Percentiles rank a stretch among this genome's conserved stretches.
phyloP scores from a whole-genome alignment of 2,329 filamentous ascomycete genomes.

The Fusarium sp. region DNA sequence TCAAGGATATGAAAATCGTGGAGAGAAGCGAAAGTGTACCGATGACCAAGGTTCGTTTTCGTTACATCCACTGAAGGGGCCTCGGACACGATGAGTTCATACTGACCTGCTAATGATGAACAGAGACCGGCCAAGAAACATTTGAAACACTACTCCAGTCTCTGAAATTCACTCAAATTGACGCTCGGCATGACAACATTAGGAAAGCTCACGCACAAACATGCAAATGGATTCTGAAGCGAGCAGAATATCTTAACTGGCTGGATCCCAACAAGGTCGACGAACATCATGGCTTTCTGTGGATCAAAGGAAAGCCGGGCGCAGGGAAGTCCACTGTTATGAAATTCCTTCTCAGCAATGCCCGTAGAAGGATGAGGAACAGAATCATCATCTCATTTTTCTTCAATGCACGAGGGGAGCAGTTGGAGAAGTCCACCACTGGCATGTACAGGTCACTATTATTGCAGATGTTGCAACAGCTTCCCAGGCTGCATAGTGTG shows the following conservation, averaged over 20 bases:
- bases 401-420: slow-evolving; percentile 58
- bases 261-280: not conserved
- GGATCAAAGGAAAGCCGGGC: slow-evolving; percentile 58
- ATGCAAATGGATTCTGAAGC: slow-evolving; percentile 20
- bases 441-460: slow-evolving; percentile 63
- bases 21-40: not conserved
- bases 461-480: slow-evolving; percentile 52
- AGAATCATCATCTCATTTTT: slow-evolving; percentile 55
- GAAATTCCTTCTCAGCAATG: slow-evolving; percentile 47
- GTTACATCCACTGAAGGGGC: accelerated
- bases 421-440: slow-evolving; percentile 54
- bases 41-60: not conserved
- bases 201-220: slow-evolving; percentile 13
- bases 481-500: slow-evolving; percentile 45
- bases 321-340: slow-evolving; percentile 58
- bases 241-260: slow-evolving; percentile 14
- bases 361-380: slow-evolving; percentile 5
- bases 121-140: too few relatives aligned
- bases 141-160: not conserved
- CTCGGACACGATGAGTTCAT: accelerated
- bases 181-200: slow-evolving; percentile 15
- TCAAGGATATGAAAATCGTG: accelerated
- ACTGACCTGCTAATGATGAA: too few relatives aligned
- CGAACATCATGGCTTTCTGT: slow-evolving; percentile 50
- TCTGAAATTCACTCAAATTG: slow-evolving; percentile 22